Base-by-base conservation (phyloP, 129 eudicot species). In the Arctium minus region DNA sequence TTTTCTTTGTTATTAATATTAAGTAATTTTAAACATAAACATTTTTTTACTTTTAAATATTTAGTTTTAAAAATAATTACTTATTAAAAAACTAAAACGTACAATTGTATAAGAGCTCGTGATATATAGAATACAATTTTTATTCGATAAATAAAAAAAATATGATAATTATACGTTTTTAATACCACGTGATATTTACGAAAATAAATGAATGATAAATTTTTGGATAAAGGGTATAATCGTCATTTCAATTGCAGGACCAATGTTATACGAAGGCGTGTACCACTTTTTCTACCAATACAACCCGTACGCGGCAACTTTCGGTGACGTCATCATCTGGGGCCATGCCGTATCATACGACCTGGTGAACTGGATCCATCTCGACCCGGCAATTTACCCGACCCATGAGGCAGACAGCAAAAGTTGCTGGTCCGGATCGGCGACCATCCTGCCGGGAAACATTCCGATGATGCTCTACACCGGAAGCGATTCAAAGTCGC, bases 351-450 rank as follows among this genome's bases (percentile, higher is more conserved):
- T 86, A 5, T 81, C 88, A 4, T 77, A 86, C 79, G 88, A 86
- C 74, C 32, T 86, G 0, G 88, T 86, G 30, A 86, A 86, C 79
- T 86, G 88, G 88, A 86, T 81, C 76, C 88, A 86, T 27, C 85
- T 86, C 2, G 88, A 86, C 83, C 88, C 88, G 22, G 88, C 88
- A 32, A 81, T 86, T 13, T 86, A 86, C 86, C 88, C 88, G 80
- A 81, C 86, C 79, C 82, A 86, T 0, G 85, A 82, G 60, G 73
- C 85, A 2, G 88, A 86, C 65, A 62, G 29, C 50, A 65, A 10
- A 62, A 83, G 89, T 12, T 86, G 89, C 72, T 86, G 86, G 86
- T 86, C 89, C 0, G 89, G 89, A 18, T 86, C 89, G 3, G 89
- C 89, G 5, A 86, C 89, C 13, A 78, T 86, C 78, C 75, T 86